Conservation (phyloP, 202 grass and related monocot genomes). For the Hordeum pubiflorum region DNA sequence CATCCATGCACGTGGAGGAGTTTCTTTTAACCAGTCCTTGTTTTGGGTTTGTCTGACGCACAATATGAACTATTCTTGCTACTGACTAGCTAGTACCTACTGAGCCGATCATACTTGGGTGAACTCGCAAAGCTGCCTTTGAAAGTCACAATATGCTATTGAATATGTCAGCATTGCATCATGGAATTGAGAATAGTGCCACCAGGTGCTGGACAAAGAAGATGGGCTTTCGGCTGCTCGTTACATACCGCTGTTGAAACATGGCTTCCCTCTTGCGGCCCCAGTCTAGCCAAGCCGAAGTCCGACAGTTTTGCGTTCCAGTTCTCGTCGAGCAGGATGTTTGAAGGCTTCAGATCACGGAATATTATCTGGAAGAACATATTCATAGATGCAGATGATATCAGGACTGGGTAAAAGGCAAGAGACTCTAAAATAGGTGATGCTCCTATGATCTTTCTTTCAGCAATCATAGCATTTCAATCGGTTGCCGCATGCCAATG, state of each 20-base stretch:
- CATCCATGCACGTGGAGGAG: background rate
- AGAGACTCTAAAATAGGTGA: background rate
- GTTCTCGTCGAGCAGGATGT: constrained; percentile 81
- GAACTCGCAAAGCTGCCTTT: background rate
- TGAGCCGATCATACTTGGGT: background rate
- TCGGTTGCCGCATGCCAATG: background rate
- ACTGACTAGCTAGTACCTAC: background rate
- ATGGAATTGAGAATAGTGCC: background rate
- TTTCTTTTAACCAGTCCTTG: background rate
- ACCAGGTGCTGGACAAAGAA: background rate
- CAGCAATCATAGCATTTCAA: background rate
- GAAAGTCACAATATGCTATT: background rate
- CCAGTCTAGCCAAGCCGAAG: constrained; percentile 87
- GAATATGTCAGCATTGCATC: background rate
- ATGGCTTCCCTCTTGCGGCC: constrained; percentile 70
- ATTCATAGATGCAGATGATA: background rate
- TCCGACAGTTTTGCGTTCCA: constrained; percentile 95
- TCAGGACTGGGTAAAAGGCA: background rate
- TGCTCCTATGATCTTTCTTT: background rate
- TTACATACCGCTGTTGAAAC: constrained; percentile 81
- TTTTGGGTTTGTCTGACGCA: background rate
- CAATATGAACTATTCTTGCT: background rate
- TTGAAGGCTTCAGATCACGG: constrained; percentile 89
- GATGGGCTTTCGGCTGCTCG: background rate
- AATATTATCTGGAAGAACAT: constrained; percentile 76